Evolutionary conservation across 2,329 filamentous ascomycete species (phyloP), one percentile per base, ranked within the genome.

Genomic region (Tolypocladium pustulatum): DNA sequence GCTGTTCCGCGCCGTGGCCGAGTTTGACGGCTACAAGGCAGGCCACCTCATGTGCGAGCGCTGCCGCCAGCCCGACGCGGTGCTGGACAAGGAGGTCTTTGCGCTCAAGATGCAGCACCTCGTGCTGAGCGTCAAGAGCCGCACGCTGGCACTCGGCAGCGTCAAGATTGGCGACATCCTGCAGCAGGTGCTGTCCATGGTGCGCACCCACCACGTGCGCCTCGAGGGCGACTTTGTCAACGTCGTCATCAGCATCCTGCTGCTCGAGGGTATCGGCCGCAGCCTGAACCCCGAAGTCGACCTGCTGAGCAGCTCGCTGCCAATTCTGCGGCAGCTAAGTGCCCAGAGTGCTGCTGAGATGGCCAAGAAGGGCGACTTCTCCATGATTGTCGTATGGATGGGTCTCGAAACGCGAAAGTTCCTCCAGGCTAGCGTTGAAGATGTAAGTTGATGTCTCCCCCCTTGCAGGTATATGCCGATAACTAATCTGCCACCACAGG

Each of bases 161-260:
- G 88, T 99, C 74, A 95, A 92, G 75, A 97, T 99, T 62, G 94
- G 94, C 13, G 94, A 99, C 66, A 91, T 99, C 25, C 75, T 99
- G 36, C 91, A 94, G 67, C 84, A 95, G 65, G 94, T 97, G 0
- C 78, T 99, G 52, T 81, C 81, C 60, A 97, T 99, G 91, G 94
- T 99, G 36, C 85, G 94, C 58, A 78, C 80, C 12, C 94, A 99
- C 71, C 94, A 99, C 69, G 94, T 99, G 4, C 83, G 94, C 10
- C 82, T 99, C 56, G 94, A 99, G 73, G 94, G 94, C 10, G 94
- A 99, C 71, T 99, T 97, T 69, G 91, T 99, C 69, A 99, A 99
- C 69, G 94, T 99, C 5, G 93, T 99, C 36, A 88, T 99, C 60
- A 96, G 91, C 60, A 97, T 97, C 57, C 76, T 99, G 38, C 80